Percentiles rank a stretch among this genome's conserved stretches.
These are phyloP conservation scores for Trichophyton mentagrophytes DNA, from an alignment of 2,329 filamentous ascomycete species.

Conservation along the genomic window DNA sequence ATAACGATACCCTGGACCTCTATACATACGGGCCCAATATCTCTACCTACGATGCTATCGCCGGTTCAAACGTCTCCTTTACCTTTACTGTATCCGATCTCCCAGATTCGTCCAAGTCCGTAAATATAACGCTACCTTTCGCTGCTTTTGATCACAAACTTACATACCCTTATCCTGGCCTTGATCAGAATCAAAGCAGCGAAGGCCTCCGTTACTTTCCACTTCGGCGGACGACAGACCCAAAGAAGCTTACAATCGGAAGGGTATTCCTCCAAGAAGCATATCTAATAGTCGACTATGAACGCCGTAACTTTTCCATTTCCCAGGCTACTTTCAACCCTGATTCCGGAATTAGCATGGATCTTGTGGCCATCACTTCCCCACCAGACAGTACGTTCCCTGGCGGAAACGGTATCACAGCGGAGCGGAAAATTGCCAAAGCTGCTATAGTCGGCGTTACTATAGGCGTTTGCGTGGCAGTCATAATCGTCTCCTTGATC, in stretches of 20 bases:
- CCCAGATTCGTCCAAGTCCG: constrained; percentile 16
- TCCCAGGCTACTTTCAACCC: constrained; percentile 22
- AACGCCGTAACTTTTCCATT: constrained; percentile 25
- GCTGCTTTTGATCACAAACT: constrained; percentile 28
- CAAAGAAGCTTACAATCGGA: constrained; percentile 27
- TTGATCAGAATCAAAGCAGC: constrained; percentile 16
- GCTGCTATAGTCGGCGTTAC: constrained; percentile 9
- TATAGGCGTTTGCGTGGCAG: constrained; percentile 4
- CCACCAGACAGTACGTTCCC: constrained; percentile 12
- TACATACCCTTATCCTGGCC: constrained; percentile 24
- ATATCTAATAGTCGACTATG: constrained; percentile 28
- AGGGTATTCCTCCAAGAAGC: constrained; percentile 32
- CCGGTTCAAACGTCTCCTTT: constrained; percentile 22
- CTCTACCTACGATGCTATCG: constrained; percentile 15
- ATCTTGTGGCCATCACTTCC: constrained; percentile 16
- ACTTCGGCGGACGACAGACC: constrained; percentile 23
- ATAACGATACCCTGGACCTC: constrained; percentile 23
- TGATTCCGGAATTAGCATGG: constrained; percentile 11
- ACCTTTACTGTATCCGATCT: constrained; percentile 26
- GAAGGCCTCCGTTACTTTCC: constrained; percentile 27
- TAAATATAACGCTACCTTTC: constrained; percentile 29
- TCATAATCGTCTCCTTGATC: constrained; percentile 6
- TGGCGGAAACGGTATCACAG: constrained; percentile 8
- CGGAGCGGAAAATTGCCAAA: neutral
- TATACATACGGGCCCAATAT: constrained; percentile 24